A percentile compares a stretch with the other conserved stretches of the same genome.
phyloP scores from a whole-genome alignment of 371 early-diverging fungal species.

The Mortierella sp. region DNA sequence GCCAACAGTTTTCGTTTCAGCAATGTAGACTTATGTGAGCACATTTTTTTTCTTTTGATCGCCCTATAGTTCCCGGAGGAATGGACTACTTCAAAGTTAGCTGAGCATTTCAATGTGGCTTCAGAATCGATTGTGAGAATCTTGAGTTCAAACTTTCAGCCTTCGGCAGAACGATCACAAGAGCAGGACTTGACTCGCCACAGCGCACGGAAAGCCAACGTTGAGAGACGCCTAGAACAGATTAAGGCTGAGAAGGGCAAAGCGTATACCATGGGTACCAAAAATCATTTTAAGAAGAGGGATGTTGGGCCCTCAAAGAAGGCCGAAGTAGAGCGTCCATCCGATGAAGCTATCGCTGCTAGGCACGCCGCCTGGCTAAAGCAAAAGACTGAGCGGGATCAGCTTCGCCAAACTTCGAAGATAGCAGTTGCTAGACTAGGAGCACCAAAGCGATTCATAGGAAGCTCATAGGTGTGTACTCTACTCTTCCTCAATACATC shows the following conservation, averaged over 20 bases:
- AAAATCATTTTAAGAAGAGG: too few relatives aligned
- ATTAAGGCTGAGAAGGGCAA: too few relatives aligned
- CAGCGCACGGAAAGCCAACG: slow-evolving; percentile 16
- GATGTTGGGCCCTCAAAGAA: too few relatives aligned
- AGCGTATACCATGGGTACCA: too few relatives aligned
- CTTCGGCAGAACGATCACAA: slow-evolving; percentile 11
- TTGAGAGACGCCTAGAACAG: background rate
- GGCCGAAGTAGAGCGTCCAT: too few relatives aligned
- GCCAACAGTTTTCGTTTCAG: background rate
- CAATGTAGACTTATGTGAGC: background rate
- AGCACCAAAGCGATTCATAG: slow-evolving; percentile 24
- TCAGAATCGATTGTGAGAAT: slow-evolving; percentile 34
- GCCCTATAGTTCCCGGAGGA: slow-evolving; percentile 48
- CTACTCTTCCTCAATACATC: too few relatives aligned
- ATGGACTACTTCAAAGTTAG: slow-evolving; percentile 42
- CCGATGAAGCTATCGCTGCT: background rate
- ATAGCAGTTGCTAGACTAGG: slow-evolving; percentile 12
- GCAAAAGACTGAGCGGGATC: slow-evolving; percentile 15
- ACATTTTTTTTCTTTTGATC: background rate
- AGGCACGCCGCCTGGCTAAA: slow-evolving; percentile 23
- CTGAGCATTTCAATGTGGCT: slow-evolving; percentile 36
- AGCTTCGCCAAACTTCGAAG: background rate
- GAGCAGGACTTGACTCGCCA: slow-evolving; percentile 30
- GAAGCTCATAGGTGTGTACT: too few relatives aligned
- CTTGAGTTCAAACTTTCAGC: slow-evolving; percentile 27